Base-by-base conservation (phyloP, 305 asterid species). In the Plantago rigida region DNA sequence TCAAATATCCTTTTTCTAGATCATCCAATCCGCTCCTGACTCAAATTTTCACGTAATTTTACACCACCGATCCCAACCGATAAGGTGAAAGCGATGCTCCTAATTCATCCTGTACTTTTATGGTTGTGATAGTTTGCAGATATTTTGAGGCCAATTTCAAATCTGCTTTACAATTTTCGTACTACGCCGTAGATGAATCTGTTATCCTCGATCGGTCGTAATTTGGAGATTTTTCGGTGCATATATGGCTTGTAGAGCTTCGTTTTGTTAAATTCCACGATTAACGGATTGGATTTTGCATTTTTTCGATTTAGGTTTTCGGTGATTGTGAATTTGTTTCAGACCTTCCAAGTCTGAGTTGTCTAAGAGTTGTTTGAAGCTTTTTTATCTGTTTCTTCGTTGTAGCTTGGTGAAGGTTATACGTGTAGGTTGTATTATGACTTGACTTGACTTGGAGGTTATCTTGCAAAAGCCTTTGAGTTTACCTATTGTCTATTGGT, bases 31-130 rank as follows among this genome's bases (percentile, higher is more conserved):
- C 26, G 0, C 26, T 22, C 26, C 26, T 22, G 2, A 22, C 39
- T 31, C 7, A 31, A 31, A 2, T 31, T 0, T 31, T 5, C 39
- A 3, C 39, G 39, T 5, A 31, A 31, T 60, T 67, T 47, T 44
- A 4, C 57, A 55, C 19, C 65, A n/a, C 47, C 61, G 56, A 49
- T 73, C 70, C 54, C 65, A 19, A 54, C 61, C 69, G 34, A 53
- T 13, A 42, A 69, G 74, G 80, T 72, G 29, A 36, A 45, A 8
- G 42, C 31, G 2, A 61, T 52, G 19, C 22, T 59, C 64, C 57
- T 62, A 49, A 10, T 12, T 54, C 51, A 2, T 64, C 41, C 64
- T 22, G 41, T 50, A 58, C 53, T 63, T 41, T 1, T 22, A 47
- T 55, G 64, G 63, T 46, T 63, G 47, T 56, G 63, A 14, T 67